Evolutionary conservation across 192 early-diverging fungal species (phyloP).

Genomic region (Phycomyces nitens): DNA sequence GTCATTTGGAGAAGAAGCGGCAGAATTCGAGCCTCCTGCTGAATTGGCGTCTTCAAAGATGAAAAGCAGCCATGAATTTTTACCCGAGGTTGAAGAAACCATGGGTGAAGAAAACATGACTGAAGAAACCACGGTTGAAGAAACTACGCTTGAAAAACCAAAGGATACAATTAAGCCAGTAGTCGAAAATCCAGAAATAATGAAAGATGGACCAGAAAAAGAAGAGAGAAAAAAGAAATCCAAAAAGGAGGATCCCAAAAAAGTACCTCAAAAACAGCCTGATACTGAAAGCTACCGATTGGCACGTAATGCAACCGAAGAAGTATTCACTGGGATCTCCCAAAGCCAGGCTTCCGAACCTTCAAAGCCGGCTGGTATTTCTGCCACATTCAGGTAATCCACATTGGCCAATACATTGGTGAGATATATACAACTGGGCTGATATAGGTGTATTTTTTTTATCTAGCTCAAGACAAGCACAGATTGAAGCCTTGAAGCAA

Average conservation of each 20-base stretch:
- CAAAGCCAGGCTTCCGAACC: neutral
- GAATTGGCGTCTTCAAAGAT: slow-evolving; percentile 38
- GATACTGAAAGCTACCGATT: neutral
- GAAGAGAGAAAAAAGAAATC: slow-evolving; percentile 24
- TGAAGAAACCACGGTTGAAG: neutral
- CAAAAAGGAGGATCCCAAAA: slow-evolving; percentile 4
- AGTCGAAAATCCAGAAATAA: neutral
- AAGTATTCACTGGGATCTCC: neutral
- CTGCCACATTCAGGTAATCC: too few species aligned
- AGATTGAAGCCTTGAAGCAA: slow-evolving; percentile 60
- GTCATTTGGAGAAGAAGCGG: slow-evolving; percentile 87
- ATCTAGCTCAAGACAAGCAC: slow-evolving; percentile 38
- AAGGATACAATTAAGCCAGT: neutral
- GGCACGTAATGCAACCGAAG: neutral
- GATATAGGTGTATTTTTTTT: neutral
- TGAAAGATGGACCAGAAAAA: slow-evolving; percentile 1
- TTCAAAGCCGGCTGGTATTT: neutral
- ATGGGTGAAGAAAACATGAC: too few species aligned
- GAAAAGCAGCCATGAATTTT: slow-evolving; percentile 78
- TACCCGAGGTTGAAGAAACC: slow-evolving; percentile 14
- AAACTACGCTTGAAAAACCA: neutral
- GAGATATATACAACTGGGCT: too few species aligned
- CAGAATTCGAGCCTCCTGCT: slow-evolving; percentile 47
- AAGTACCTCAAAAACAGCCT: neutral
- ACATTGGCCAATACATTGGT: too few species aligned